Conservation (phyloP, 345 rosid genomes). For the Euphorbia lathyris region DNA sequence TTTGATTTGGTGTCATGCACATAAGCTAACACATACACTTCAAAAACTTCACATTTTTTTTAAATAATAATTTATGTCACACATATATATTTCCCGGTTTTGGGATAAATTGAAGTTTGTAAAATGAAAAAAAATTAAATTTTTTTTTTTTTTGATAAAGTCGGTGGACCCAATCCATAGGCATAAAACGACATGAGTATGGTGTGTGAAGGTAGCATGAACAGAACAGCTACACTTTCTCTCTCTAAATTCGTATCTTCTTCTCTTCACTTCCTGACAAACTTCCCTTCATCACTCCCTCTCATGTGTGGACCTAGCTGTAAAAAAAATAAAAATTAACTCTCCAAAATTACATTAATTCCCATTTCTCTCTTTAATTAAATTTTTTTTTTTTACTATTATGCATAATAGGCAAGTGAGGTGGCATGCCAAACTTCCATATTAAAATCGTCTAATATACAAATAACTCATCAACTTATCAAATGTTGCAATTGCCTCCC, state of each 20-base stretch:
- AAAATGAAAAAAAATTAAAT: too few relatives aligned
- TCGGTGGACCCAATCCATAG: slow-evolving; percentile 86
- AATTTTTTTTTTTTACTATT: too few relatives aligned
- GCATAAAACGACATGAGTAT: slow-evolving; percentile 54
- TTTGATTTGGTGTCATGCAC: slow-evolving; percentile 47
- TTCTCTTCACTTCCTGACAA: slow-evolving; percentile 35
- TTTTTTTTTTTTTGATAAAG: slow-evolving; percentile 20
- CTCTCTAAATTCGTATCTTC: slow-evolving; percentile 32
- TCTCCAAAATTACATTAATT: too few relatives aligned
- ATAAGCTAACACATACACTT: slow-evolving; percentile 45
- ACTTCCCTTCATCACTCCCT: slow-evolving; percentile 29
- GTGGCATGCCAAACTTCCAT: too few relatives aligned
- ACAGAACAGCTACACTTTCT: slow-evolving; percentile 42
- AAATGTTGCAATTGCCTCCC: too few relatives aligned
- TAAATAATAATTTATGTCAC: slow-evolving; percentile 8
- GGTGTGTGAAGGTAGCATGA: slow-evolving; percentile 62
- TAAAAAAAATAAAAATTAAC: too few relatives aligned
- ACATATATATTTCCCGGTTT: slow-evolving; percentile 9
- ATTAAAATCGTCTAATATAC: too few relatives aligned
- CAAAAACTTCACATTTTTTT: neutral
- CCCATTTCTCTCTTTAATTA: too few relatives aligned
- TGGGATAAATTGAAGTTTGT: neutral
- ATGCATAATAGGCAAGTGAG: too few relatives aligned
- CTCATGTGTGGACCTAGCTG: slow-evolving; percentile 17
- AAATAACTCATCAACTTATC: too few relatives aligned